A percentile compares a stretch with the other conserved stretches of the same genome.
Conservation (phyloP, 371 early-diverging fungal species). For the Mucor lusitanicus region DNA sequence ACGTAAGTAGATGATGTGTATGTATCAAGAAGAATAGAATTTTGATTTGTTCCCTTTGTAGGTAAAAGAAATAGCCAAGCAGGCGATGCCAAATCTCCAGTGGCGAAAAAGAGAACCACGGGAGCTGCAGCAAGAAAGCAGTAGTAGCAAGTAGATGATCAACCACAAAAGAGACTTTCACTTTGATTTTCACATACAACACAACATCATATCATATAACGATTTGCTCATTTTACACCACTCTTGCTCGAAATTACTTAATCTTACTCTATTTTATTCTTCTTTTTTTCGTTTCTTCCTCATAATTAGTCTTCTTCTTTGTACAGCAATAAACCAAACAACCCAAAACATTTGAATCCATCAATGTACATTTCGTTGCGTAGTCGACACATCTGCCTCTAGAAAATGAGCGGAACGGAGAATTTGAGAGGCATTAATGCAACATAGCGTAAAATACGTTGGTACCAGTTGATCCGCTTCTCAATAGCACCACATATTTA, state of each 20-base stretch:
- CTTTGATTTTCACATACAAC: neutral
- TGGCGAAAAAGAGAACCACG: constrained; percentile 14
- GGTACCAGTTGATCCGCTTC: too few species aligned
- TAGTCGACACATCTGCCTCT: too few species aligned
- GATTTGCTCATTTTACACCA: neutral
- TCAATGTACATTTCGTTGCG: neutral
- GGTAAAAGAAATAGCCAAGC: constrained; percentile 25
- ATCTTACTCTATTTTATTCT: neutral
- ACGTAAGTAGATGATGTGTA: constrained; percentile 10
- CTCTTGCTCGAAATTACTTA: neutral
- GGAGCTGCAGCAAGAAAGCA: constrained; percentile 3
- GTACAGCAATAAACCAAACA: neutral
- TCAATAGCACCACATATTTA: too few species aligned
- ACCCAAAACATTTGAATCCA: neutral
- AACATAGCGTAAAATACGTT: too few species aligned
- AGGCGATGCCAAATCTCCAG: constrained; percentile 23
- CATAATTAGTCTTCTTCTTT: neutral
- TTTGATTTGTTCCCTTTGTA: neutral
- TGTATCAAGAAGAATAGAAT: neutral
- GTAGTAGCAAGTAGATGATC: neutral
- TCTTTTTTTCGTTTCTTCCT: too few species aligned
- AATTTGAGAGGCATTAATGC: too few species aligned
- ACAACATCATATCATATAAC: neutral
- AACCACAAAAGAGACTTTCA: neutral
- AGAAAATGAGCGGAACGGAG: too few species aligned